Conservation (phyloP, 805 yeast species). For the Priceomyces carsonii region DNA sequence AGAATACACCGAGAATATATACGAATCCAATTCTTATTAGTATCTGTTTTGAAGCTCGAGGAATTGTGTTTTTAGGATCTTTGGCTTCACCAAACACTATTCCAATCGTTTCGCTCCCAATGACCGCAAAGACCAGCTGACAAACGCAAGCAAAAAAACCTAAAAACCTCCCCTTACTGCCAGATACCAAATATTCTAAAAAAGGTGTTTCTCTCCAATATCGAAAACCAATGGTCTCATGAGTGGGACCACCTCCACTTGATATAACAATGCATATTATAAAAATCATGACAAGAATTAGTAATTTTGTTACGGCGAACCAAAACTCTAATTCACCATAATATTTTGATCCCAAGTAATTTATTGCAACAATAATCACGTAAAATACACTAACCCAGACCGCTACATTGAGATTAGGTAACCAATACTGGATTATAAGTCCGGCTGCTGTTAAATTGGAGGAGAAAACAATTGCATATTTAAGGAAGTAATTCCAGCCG, state of each 20-base stretch:
- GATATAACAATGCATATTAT: conserved; percentile 7
- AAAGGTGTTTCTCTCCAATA: conserved; percentile 10
- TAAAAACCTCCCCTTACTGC: conserved; percentile 33
- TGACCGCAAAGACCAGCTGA: conserved; percentile 35
- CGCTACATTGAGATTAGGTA: conserved; percentile 10
- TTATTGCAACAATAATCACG: conserved; percentile 4
- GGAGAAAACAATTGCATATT: conserved; percentile 7
- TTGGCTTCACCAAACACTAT: conserved; percentile 14
- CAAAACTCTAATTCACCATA: conserved; percentile 13
- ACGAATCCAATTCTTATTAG: conserved; percentile 23
- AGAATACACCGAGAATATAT: conserved; percentile 19
- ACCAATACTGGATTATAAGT: conserved; percentile 10
- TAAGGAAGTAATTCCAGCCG: conserved; percentile 29
- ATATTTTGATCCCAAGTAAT: conserved; percentile 8
- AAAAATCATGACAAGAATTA: conserved; percentile 6
- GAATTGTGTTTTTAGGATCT: conserved; percentile 24
- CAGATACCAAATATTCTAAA: conserved; percentile 13
- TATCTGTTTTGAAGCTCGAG: conserved; percentile 23
- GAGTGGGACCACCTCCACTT: conserved; percentile 10
- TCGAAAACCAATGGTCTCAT: conserved; percentile 8
- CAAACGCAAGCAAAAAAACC: conserved; percentile 35
- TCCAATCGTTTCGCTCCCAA: conserved; percentile 11
- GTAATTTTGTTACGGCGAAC: conserved; percentile 6
- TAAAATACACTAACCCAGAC: conserved; percentile 9
- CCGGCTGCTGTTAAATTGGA: conserved; percentile 6